Evolutionary conservation across 129 eudicot species (phyloP).

Genomic region (Lactuca saligna): DNA sequence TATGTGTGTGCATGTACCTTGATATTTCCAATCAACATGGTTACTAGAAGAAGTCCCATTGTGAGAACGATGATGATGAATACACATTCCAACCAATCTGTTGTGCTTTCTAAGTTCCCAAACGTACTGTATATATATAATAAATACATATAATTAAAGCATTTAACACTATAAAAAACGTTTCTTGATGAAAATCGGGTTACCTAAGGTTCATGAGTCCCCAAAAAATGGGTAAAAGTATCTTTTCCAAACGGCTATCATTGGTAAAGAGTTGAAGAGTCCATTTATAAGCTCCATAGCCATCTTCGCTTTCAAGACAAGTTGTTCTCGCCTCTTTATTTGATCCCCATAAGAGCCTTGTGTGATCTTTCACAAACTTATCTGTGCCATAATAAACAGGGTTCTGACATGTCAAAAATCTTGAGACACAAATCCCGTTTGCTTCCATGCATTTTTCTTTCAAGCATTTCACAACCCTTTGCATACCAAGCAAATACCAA

Average conservation of each 20-base stretch:
- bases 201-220: conserved; percentile 99
- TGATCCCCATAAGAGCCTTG: conserved; percentile 64
- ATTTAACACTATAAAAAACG: background rate
- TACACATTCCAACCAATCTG: conserved; percentile 84
- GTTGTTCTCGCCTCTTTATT: conserved; percentile 57
- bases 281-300: conserved; percentile 92
- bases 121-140: conserved; percentile 60
- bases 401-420: conserved; percentile 59
- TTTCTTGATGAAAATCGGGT: background rate
- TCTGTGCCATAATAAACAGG: conserved; percentile 68
- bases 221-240: conserved; percentile 92
- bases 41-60: conserved; percentile 85
- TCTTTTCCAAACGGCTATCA: conserved; percentile 83
- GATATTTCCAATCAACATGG: conserved; percentile 98
- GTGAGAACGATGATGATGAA: conserved; percentile 88
- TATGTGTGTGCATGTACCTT: conserved; percentile 46
- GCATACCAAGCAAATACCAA: conserved; percentile 94
- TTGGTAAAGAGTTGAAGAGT: conserved; percentile 82
- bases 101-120: conserved; percentile 94
- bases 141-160: background rate
- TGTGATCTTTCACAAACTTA: conserved; percentile 29
- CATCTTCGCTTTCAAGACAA: conserved; percentile 53
- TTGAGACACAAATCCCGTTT: conserved; percentile 43
- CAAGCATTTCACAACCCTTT: conserved; percentile 81
- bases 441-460: conserved; percentile 49